Conservation (phyloP, 176 grass and related monocot species). For the Oryza glaberrima region DNA sequence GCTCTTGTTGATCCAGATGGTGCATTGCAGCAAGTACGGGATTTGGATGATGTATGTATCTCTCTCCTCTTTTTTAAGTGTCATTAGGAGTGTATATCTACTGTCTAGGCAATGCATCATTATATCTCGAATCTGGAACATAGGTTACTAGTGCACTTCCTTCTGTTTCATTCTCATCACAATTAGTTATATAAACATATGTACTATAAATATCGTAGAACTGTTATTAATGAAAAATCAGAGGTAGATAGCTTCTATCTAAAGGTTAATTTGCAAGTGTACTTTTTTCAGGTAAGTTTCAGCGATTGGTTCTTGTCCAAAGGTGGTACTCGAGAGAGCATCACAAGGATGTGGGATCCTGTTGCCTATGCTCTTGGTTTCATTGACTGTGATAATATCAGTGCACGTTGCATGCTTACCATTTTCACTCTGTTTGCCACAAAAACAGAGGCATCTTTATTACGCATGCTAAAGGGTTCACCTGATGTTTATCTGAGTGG, state of each 20-base stretch:
- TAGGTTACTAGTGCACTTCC: not conserved
- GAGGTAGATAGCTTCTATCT: not conserved
- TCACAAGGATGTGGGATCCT: slow-evolving; percentile 95
- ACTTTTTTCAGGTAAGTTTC: slow-evolving; percentile 80
- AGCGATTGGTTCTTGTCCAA: slow-evolving; percentile 96
- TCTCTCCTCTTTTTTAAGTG: slow-evolving; percentile 12
- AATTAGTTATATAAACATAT: slow-evolving; percentile 4
- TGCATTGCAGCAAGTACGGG: slow-evolving; percentile 87
- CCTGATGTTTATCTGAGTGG: slow-evolving; percentile 98
- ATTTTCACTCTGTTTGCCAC: slow-evolving; percentile 98
- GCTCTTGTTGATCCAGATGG: slow-evolving; percentile 96
- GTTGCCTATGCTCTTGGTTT: slow-evolving; percentile 99
- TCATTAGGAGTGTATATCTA: slow-evolving; percentile 8
- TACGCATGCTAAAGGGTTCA: slow-evolving; percentile 98
- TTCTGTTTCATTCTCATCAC: slow-evolving; percentile 9
- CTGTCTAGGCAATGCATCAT: not conserved
- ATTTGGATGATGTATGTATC: slow-evolving; percentile 83
- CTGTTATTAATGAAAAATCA: slow-evolving; percentile 28
- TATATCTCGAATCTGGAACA: not conserved
- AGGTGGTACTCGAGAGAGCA: slow-evolving; percentile 89
- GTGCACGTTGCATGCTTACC: slow-evolving; percentile 98
- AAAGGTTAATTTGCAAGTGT: slow-evolving; percentile 19
- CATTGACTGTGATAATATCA: slow-evolving; percentile 99
- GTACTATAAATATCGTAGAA: not conserved
- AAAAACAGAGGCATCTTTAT: slow-evolving; percentile 93